These are phyloP conservation scores for Zygoascus meyerae DNA, from an alignment of 1,139 yeast genomes.

Conservation along the genomic window DNA sequence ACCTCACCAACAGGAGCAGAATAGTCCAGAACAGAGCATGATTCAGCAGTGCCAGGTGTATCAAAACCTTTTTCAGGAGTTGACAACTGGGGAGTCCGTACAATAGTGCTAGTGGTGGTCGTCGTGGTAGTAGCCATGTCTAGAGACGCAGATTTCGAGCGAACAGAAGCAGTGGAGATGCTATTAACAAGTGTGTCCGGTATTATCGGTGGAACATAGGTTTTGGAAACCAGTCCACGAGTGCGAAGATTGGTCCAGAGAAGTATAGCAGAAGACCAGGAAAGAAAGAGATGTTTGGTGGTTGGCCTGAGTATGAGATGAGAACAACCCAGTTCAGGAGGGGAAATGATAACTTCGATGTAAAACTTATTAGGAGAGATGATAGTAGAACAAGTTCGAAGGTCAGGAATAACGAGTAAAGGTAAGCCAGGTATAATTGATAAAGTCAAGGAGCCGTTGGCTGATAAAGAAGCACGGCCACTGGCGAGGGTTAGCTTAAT, in stretches of 20 bases:
- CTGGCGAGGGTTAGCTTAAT: neutral
- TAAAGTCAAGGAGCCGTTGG: constrained; percentile 3
- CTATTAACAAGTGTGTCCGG: neutral
- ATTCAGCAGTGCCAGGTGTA: neutral
- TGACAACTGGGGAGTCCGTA: neutral
- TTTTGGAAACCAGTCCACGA: constrained; percentile 22
- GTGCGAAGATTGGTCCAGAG: constrained; percentile 26
- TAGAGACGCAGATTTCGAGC: neutral
- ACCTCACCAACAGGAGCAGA: neutral
- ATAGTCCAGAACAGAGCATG: neutral
- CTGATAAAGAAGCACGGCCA: constrained; percentile 3
- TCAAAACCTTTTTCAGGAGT: neutral
- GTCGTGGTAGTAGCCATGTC: neutral
- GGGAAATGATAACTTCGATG: constrained; percentile 21
- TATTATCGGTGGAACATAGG: constrained; percentile 19
- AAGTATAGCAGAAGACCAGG: constrained; percentile 22
- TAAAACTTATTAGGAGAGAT: constrained; percentile 20
- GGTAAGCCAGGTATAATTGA: neutral
- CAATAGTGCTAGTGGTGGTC: neutral
- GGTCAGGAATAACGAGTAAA: constrained; percentile 16
- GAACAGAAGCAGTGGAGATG: neutral
- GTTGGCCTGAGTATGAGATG: constrained; percentile 21
- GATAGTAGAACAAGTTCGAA: constrained; percentile 20
- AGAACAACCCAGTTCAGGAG: constrained; percentile 17
- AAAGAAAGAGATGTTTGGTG: constrained; percentile 22